phyloP scores from a whole-genome alignment of 139 green algal genomes.

The Haematococcus lacustris region DNA sequence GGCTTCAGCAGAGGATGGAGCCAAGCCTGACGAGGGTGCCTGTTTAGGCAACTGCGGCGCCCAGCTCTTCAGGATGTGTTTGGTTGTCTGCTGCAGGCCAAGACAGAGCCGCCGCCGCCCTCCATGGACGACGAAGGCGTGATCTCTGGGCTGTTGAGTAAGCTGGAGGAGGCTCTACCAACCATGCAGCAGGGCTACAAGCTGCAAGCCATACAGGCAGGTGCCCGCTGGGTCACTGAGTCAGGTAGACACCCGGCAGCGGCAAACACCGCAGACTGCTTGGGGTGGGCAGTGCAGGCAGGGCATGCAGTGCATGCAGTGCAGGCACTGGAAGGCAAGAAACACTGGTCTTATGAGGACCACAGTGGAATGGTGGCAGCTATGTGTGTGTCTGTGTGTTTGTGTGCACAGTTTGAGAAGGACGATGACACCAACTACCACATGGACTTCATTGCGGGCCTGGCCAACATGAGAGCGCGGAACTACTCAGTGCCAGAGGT shows the following conservation, averaged over 20 bases:
- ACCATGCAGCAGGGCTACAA: not conserved
- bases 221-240: too few species aligned
- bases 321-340: too few species aligned
- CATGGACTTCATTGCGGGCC: slow-evolving; percentile 90
- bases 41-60: not conserved
- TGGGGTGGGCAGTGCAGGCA: too few species aligned
- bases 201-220: not conserved
- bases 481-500: slow-evolving; percentile 81
- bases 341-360: too few species aligned
- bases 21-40: not conserved
- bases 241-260: too few species aligned
- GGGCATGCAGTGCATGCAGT: too few species aligned
- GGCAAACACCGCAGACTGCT: too few species aligned
- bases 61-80: not conserved
- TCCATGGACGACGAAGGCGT: slow-evolving; percentile 56
- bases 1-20: too few species aligned
- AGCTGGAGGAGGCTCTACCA: slow-evolving; percentile 28
- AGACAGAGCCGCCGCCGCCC: not conserved
- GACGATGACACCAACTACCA: slow-evolving; percentile 97
- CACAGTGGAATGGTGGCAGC: too few species aligned
- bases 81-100: not conserved
- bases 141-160: slow-evolving; percentile 53
- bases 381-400: not conserved
- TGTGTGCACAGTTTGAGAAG: slow-evolving; percentile 42
- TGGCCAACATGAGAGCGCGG: slow-evolving; percentile 97